These are phyloP conservation scores for Excoecaria cochinchinensis DNA, from an alignment of 345 rosid genomes.

Conservation along the genomic window DNA sequence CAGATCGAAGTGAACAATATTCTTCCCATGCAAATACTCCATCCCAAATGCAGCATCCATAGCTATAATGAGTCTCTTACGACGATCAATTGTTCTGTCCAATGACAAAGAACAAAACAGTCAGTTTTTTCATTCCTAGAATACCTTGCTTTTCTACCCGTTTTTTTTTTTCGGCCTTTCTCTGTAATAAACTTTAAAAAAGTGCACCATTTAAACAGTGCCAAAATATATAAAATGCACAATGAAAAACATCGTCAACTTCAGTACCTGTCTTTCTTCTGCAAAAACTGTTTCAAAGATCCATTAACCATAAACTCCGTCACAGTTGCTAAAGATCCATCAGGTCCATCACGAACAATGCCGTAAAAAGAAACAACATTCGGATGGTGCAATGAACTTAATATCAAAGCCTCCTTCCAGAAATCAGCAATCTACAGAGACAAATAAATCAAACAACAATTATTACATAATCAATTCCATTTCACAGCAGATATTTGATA, in stretches of 20 bases:
- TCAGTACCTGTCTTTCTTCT: constrained; percentile 88
- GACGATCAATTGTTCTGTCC: constrained; percentile 92
- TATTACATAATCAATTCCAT: constrained; percentile 10
- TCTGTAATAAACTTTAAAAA: too few relatives aligned
- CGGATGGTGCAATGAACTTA: constrained; percentile 98
- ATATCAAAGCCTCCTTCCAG: constrained; percentile 94
- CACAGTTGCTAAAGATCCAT: constrained; percentile 91
- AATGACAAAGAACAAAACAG: constrained; percentile 26
- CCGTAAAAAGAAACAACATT: constrained; percentile 98
- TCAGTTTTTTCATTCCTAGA: constrained; percentile 1
- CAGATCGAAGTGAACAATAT: constrained; percentile 95
- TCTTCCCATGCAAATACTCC: constrained; percentile 98
- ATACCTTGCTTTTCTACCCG: neutral
- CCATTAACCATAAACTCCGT: constrained; percentile 99
- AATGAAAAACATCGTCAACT: constrained; percentile 18
- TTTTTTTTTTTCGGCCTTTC: constrained; percentile 8
- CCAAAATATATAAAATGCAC: constrained; percentile 15
- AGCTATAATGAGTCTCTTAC: constrained; percentile 95
- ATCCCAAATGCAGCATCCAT: constrained; percentile 99
- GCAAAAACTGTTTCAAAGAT: constrained; percentile 95
- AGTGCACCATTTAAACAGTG: neutral
- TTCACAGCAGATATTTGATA: constrained; percentile 2
- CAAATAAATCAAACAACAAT: constrained; percentile 22
- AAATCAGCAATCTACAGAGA: constrained; percentile 83
- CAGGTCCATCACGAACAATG: constrained; percentile 98